Conservation (phyloP, 148 eudicot genomes). For the Gaultheria prostrata region DNA sequence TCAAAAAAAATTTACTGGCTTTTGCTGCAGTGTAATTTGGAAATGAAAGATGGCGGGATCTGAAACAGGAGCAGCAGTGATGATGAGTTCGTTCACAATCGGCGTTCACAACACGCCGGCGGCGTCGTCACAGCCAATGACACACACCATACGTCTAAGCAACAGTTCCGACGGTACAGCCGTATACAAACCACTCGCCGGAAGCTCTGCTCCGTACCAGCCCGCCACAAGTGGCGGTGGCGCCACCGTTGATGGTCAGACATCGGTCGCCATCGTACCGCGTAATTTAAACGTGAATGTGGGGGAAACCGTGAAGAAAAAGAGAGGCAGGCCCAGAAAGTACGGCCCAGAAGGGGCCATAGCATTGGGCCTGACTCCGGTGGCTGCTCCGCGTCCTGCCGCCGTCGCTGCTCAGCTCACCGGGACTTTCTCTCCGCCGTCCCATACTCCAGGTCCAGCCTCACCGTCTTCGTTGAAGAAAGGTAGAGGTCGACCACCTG, state of each 20-base stretch:
- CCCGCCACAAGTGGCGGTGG: neutral
- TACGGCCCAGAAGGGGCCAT: constrained; percentile 45
- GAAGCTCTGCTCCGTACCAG: constrained; percentile 19
- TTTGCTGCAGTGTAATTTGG: neutral
- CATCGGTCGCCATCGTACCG: neutral
- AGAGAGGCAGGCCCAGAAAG: constrained; percentile 61
- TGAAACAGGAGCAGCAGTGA: constrained; percentile 17
- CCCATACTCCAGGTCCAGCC: neutral
- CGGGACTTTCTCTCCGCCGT: constrained; percentile 11
- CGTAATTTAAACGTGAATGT: constrained; percentile 21
- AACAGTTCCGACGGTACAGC: constrained; percentile 27
- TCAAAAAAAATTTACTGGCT: neutral
- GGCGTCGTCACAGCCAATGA: constrained; percentile 13
- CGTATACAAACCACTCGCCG: constrained; percentile 25
- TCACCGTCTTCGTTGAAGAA: constrained; percentile 27
- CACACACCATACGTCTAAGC: constrained; percentile 20
- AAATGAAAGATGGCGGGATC: constrained; percentile 22
- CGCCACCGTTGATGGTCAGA: neutral
- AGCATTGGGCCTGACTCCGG: constrained; percentile 20
- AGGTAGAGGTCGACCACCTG: constrained; percentile 53
- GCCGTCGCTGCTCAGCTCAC: constrained; percentile 12
- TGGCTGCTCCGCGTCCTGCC: constrained; percentile 7
- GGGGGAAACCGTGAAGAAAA: constrained; percentile 29
- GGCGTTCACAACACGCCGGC: neutral
- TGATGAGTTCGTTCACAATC: constrained; percentile 18